These are phyloP conservation scores for Amyloporia xantha DNA, from an alignment of 768 basidiomycete species.

Conservation along the genomic window DNA sequence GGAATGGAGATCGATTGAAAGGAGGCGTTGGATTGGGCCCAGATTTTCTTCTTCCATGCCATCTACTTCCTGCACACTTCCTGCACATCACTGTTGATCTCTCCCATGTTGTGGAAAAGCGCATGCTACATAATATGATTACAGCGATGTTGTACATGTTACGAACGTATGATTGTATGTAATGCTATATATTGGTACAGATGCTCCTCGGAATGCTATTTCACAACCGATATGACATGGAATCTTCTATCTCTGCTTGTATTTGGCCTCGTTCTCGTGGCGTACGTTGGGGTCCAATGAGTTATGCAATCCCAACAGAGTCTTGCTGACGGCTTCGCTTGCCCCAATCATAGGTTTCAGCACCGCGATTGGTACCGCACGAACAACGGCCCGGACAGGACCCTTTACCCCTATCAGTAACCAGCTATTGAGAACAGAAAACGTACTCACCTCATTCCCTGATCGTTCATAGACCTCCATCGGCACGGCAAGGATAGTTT, in stretches of 20 bases:
- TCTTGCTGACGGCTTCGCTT: conserved; percentile 94
- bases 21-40: too few relatives aligned
- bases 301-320: conserved; percentile 88
- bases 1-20: conserved; percentile 82
- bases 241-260: conserved; percentile 60
- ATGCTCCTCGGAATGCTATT: conserved; percentile 8
- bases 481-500: conserved; percentile 96
- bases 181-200: conserved; percentile 14
- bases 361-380: conserved; percentile 96
- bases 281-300: conserved; percentile 81
- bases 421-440: not conserved
- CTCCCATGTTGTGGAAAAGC: conserved; percentile 11
- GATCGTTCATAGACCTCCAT: conserved; percentile 98
- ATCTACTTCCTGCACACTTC: too few relatives aligned
- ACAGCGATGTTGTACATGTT: conserved; percentile 10
- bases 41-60: too few relatives aligned
- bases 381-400: conserved; percentile 86
- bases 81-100: conserved; percentile 1
- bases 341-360: conserved; percentile 98
- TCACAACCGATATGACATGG: conserved; percentile 7
- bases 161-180: conserved; percentile 6
- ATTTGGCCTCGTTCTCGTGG: conserved; percentile 87
- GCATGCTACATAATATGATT: conserved; percentile 14
- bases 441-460: conserved; percentile 69
- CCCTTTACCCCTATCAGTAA: conserved; percentile 46